Evolutionary conservation across 2,329 filamentous ascomycete genomes (phyloP).

Genomic region (Exserohilum turcica): DNA sequence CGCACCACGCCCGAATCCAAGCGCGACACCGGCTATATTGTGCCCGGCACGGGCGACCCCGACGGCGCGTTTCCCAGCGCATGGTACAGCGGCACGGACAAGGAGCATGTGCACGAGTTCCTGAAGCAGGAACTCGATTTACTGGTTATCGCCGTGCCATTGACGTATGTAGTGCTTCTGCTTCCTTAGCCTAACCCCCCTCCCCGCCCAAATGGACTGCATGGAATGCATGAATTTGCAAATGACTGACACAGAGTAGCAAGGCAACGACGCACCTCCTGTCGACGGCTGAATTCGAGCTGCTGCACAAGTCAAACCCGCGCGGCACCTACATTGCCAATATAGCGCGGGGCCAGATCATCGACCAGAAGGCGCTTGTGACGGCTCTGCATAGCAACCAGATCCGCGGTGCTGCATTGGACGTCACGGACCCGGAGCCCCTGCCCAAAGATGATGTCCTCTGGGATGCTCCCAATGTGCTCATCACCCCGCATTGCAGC

Average conservation of each 20-base stretch:
- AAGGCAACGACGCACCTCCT: constrained; percentile 60
- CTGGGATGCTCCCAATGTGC: constrained; percentile 71
- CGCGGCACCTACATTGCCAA: constrained; percentile 68
- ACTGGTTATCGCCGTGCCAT: constrained; percentile 61
- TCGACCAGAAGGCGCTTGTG: constrained; percentile 67
- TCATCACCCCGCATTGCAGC: constrained; percentile 70
- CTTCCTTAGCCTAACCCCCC: background rate
- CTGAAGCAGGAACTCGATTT: constrained; percentile 62
- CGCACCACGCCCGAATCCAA: constrained; percentile 69
- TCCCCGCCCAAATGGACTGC: too few relatives aligned
- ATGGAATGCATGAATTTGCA: too few relatives aligned
- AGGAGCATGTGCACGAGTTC: constrained; percentile 59
- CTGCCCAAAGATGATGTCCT: constrained; percentile 69
- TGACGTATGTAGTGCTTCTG: constrained; percentile 51
- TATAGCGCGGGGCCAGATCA: constrained; percentile 68
- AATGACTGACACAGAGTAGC: constrained; percentile 17
- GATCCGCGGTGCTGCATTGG: constrained; percentile 71
- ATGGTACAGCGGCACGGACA: constrained; percentile 63
- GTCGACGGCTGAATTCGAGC: constrained; percentile 59
- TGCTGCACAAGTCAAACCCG: constrained; percentile 55
- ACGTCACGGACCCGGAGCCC: constrained; percentile 81
- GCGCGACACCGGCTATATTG: constrained; percentile 68
- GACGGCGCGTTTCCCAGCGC: constrained; percentile 60
- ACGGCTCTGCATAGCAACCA: constrained; percentile 62
- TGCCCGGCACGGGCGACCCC: constrained; percentile 68